Evolutionary conservation across 2,329 filamentous ascomycete genomes (phyloP), one percentile per base, ranked within the genome.

Genomic region (Aspergillus sergii): DNA sequence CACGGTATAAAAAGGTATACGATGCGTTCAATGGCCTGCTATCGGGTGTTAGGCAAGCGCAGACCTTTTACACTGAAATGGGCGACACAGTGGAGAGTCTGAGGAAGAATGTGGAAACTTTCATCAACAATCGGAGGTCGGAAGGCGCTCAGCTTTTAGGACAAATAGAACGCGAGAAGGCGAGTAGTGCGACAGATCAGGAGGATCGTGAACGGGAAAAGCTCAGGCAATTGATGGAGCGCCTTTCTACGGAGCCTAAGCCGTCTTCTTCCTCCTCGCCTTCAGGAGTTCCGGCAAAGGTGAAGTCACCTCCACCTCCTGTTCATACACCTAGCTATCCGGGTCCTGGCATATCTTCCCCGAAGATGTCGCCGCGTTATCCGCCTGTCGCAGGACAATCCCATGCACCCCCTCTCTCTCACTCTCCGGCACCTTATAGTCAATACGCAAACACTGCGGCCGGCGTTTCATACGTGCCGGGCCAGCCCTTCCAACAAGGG

Each of bases 1-100:
- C 88, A 71, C 92, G 89, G 75, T 99, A 98, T 79, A 94, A 93
- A 78, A 91, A 93, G 65, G 89, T 95, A 1, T 96, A 96, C 72
- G 93, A 97, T 76, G 93, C 94, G 66, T 98, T 97, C 76, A 86
- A 96, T 64, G 94, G 97, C 71, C 86, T 99, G 14, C 88, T 92
- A 67, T 91, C 93, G 10, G 95, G 95, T 2, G 83, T 99, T 5
- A 87, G 91, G 72, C 90, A 94, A 68, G 95, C 96, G 8, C 94
- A 95, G 79, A 89, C 89, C 59, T 99, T 97, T 86, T 99, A 99
- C 75, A 86, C 87, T 3, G 95, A 98, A 76, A 99, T 98, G 93
- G 91, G 90, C 71, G 93, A 97, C 67, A 97, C 93, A 0, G 93
- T 96, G 0, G 91, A 94, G 68, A 97, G 92, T 74, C 82, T 97